phyloP scores from a whole-genome alignment of 1,284 basidiomycete species.

The Papiliotrema laurentii region DNA sequence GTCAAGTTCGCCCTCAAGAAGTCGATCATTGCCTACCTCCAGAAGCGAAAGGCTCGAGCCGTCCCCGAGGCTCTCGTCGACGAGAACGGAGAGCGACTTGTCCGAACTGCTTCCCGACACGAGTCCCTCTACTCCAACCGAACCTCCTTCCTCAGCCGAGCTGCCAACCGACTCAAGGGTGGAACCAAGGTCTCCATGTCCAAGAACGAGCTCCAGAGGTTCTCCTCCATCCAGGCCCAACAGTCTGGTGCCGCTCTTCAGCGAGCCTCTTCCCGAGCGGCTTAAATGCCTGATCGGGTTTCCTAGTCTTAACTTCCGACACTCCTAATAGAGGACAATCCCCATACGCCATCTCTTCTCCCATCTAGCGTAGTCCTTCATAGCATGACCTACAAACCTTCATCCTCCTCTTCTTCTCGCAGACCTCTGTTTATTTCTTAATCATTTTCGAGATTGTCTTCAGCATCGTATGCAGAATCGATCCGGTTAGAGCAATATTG shows the following conservation, averaged over 20 bases:
- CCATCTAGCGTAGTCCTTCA: background rate
- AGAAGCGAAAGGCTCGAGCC: constrained; percentile 60
- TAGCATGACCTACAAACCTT: background rate
- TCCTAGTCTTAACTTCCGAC: background rate
- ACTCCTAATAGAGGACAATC: background rate
- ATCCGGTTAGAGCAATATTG: constrained; percentile 3
- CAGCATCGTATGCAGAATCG: constrained; percentile 6
- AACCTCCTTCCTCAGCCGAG: constrained; percentile 43
- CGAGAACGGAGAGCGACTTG: constrained; percentile 67
- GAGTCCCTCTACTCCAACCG: constrained; percentile 75
- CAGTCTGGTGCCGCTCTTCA: constrained; percentile 48
- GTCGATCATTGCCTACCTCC: constrained; percentile 78
- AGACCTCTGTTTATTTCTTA: constrained; percentile 2
- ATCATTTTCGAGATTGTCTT: too few species aligned
- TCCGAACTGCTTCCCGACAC: constrained; percentile 83
- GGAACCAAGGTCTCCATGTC: constrained; percentile 49
- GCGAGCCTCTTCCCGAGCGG: constrained; percentile 27
- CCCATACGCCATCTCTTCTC: background rate
- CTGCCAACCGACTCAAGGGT: constrained; percentile 42
- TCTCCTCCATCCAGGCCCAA: constrained; percentile 49
- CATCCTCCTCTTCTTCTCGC: background rate
- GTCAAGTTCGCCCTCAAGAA: constrained; percentile 96
- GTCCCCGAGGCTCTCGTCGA: constrained; percentile 50
- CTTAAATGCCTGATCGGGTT: background rate
- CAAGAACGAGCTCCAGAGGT: constrained; percentile 49